A percentile compares a stretch with the other conserved stretches of the same genome.
Conservation (phyloP, 495 filamentous ascomycete genomes). For the Amniculicola lignicola region DNA sequence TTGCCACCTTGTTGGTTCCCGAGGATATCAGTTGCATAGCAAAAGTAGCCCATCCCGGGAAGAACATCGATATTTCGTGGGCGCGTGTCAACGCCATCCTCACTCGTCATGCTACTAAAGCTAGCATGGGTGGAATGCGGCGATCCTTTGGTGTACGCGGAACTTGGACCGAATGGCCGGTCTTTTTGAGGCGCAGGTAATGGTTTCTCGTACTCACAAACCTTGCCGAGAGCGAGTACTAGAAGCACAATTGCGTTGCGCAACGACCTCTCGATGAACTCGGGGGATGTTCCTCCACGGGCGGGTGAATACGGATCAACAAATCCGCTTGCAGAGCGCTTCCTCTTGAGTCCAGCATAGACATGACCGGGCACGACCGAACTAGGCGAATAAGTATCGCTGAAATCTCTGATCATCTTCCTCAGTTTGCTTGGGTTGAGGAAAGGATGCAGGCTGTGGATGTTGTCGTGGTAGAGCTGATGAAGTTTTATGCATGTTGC, state of each 20-base stretch:
- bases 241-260: conserved; percentile 76
- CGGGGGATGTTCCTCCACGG: conserved; percentile 7
- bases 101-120: conserved; percentile 16
- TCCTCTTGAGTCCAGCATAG: conserved; percentile 51
- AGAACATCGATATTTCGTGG: conserved; percentile 75
- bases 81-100: conserved; percentile 14
- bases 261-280: conserved; percentile 53
- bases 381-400: conserved; percentile 34
- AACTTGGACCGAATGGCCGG: conserved; percentile 6
- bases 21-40: conserved; percentile 80
- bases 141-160: conserved; percentile 14
- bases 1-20: conserved; percentile 75
- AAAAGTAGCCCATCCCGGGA: conserved; percentile 85
- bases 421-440: conserved; percentile 55
- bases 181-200: conserved; percentile 62
- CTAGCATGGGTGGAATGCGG: conserved; percentile 32
- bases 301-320: conserved; percentile 15
- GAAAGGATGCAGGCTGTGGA: conserved; percentile 90
- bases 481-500: conserved; percentile 61
- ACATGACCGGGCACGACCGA: conserved; percentile 18
- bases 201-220: conserved; percentile 62
- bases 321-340: conserved; percentile 44
- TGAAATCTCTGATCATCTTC: conserved; percentile 53
- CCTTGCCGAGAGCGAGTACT: conserved; percentile 80
- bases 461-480: conserved; percentile 69